phyloP scores from a whole-genome alignment of 1,284 basidiomycete species.

The Sphagnurus paluster region DNA sequence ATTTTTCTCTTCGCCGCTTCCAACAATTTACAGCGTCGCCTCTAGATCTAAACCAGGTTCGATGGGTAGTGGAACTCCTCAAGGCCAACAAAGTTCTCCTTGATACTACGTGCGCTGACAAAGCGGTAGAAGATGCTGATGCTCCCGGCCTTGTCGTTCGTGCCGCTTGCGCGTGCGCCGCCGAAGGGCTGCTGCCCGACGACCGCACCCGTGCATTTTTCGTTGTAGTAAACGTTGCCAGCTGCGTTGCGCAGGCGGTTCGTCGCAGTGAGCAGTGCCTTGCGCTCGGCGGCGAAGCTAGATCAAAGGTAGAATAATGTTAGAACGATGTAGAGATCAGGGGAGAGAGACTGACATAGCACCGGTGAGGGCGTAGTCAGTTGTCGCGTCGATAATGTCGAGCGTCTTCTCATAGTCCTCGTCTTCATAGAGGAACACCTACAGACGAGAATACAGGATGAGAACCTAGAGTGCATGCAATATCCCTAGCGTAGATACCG shows the following conservation, averaged over 20 bases:
- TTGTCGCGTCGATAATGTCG: slow-evolving; percentile 85
- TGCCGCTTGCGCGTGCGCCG: slow-evolving; percentile 90
- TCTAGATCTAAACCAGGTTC: slow-evolving; percentile 58
- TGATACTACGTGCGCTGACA: slow-evolving; percentile 89
- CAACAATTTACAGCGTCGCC: background rate
- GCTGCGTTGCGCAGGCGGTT: slow-evolving; percentile 84
- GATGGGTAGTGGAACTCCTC: slow-evolving; percentile 83
- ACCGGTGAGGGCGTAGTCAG: slow-evolving; percentile 90
- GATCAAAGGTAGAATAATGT: slow-evolving; percentile 1
- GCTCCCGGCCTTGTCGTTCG: slow-evolving; percentile 97
- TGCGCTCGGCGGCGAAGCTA: slow-evolving; percentile 83
- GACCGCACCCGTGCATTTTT: slow-evolving; percentile 95
- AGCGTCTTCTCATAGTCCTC: slow-evolving; percentile 83
- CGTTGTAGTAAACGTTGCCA: slow-evolving; percentile 94
- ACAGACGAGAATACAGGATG: slow-evolving; percentile 4
- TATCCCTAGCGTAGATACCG: slow-evolving; percentile 65
- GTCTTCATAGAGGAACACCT: slow-evolving; percentile 88
- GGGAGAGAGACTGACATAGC: slow-evolving; percentile 56
- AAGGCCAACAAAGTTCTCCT: slow-evolving; percentile 89
- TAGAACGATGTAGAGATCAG: slow-evolving; percentile 1
- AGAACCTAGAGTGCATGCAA: background rate
- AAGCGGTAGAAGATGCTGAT: slow-evolving; percentile 91
- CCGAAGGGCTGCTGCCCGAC: slow-evolving; percentile 98
- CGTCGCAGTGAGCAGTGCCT: slow-evolving; percentile 74
- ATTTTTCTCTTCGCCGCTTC: background rate